Evolutionary conservation across 2,329 filamentous ascomycete genomes (phyloP), one percentile per base, ranked within the genome.

Genomic region (Kalaharituber pfeilii): DNA sequence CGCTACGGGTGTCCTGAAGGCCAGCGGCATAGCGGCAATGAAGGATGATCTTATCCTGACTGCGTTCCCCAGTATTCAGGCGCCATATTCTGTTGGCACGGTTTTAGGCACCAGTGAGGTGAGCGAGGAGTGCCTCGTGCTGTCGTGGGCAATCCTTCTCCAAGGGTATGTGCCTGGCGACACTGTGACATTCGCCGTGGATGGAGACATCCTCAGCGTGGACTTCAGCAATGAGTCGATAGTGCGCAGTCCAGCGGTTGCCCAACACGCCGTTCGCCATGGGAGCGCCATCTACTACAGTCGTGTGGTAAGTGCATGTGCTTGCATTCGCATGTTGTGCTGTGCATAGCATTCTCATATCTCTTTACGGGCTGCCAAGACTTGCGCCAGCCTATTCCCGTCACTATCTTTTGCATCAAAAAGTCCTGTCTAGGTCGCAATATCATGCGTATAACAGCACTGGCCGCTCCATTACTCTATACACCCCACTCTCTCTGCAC

Each of bases 101-200:
- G 52, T 60, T 26, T 13, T 25, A 9, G 42, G 57, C 5, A 55
- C 57, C 7, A n/a, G 5, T 29, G 49, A 39, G 27, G 50, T 20
- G 22, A 39, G 44, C 5, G 47, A 52, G 25, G 52, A 58, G 24
- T 36, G 18, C 1, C 33, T 60, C 13, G 42, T 60, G n/a, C 24
- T 54, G 5, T 42, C 55, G 18, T 62, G 60, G 60, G 57, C 59
- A 11, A 36, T 45, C 22, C 29, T 62, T 15, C 49, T 62, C 6
- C 52, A 50, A 13, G 57, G 57, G 5, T 59, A 62, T 27, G 49
- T 51, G 7, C 51, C 50, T 3, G 33, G 29, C 5, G 58, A 60
- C 11, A 53, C 22, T 25, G 42, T 54, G 3, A 47, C 56, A 5
- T 62, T 62, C 50, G 24, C 50, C 2, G 55, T 62, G 3, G 54